Conservation (phyloP, 2,329 filamentous ascomycete genomes). For the Apiospora rasikravindrae region DNA sequence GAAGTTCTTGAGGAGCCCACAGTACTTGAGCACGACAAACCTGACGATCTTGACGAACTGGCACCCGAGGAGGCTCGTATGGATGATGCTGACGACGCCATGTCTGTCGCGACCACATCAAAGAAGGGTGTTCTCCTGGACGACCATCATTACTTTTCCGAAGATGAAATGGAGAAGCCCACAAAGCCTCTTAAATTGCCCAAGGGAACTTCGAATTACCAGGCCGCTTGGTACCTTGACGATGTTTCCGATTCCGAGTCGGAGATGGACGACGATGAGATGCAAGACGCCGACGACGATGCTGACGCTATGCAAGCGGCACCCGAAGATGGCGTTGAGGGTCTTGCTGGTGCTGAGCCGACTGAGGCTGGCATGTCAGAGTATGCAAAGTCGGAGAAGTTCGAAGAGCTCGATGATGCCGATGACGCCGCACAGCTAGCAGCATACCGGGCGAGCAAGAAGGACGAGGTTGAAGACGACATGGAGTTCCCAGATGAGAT, state of each 20-base stretch:
- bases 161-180: conserved; percentile 72
- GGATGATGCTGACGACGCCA: conserved; percentile 55
- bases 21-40: conserved; percentile 61
- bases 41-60: conserved; percentile 79
- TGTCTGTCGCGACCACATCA: conserved; percentile 54
- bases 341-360: conserved; percentile 66
- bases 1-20: conserved; percentile 72
- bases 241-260: conserved; percentile 83
- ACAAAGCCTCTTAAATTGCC: conserved; percentile 65
- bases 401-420: conserved; percentile 84
- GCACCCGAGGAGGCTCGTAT: conserved; percentile 87
- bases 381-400: conserved; percentile 93
- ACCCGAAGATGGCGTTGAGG: conserved; percentile 85
- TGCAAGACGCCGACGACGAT: conserved; percentile 47
- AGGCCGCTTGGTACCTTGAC: conserved; percentile 88
- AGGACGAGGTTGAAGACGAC: conserved; percentile 85
- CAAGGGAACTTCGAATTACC: conserved; percentile 90
- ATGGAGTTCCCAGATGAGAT: conserved; percentile 97
- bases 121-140: conserved; percentile 92
- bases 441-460: conserved; percentile 78
- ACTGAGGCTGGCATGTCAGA: conserved; percentile 85
- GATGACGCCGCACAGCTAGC: conserved; percentile 77
- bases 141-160: conserved; percentile 97
- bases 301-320: conserved; percentile 52
- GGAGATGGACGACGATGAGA: conserved; percentile 67